Evolutionary conservation across 2,329 filamentous ascomycete genomes (phyloP), one percentile per base, ranked within the genome.

Genomic region (Alternaria gansuensis): DNA sequence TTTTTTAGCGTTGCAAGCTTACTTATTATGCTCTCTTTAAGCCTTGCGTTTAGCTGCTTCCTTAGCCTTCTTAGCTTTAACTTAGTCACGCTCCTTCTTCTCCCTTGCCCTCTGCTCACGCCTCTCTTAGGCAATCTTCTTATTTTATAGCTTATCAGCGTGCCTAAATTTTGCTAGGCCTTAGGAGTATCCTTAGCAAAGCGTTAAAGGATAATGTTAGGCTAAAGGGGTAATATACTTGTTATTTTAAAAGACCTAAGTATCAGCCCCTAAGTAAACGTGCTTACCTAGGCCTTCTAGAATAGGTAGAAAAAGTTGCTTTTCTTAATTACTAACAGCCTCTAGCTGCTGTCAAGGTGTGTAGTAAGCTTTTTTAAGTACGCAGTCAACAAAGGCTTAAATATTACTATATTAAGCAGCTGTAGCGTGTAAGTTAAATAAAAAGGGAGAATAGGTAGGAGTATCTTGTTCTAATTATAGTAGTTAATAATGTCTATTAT

Each of bases 281-380:
- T 28, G 3, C 2, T 40, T 1, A 41, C 14, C 33, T 41, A 54
- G 14, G 52, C 52, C 4, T 48, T 14, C 52, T 33, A 54, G 52
- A 54, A 49, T n/a, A 49, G 43, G 17, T 41, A 23, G 31, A 54
- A 46, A 23, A 54, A 54, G 40, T 48, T 29, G 33, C 51, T 26
- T 26, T 54, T 48, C n/a, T 28, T 54, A 46, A 2, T 24, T n/a
- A 40, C 24, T 14, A 31, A 6, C 21, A 31, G 24, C 17, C 40
- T 29, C 28, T 48, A 13, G 31, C 7, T 17, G 43, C 43, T 21
- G 14, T 45, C 13, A 45, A 33, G 17, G 26, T 8, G 43, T 45
- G 43, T 45, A n/a, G 43, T 45, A 13, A 45, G 26, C 13, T 31
- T 17, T 26, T 45, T 31, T n/a, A 26, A 29, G 43, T 45, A 45